Conservation (phyloP, 1,139 yeast genomes). For the Yamadazyma atmosphaerica region DNA sequence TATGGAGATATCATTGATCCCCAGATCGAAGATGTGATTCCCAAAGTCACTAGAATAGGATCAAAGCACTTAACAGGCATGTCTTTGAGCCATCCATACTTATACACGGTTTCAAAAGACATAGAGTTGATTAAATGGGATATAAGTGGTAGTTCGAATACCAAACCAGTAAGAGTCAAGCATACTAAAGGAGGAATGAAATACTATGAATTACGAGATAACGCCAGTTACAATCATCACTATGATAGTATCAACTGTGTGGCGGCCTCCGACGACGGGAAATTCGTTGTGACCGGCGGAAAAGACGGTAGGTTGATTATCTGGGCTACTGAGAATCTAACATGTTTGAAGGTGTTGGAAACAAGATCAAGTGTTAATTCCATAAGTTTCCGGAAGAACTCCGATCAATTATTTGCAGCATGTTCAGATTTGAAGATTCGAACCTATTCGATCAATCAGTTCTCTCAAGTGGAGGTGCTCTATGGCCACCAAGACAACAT, state of each 20-base stretch:
- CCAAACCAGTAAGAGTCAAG: slow-evolving; percentile 62
- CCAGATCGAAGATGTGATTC: slow-evolving; percentile 42
- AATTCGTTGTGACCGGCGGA: slow-evolving; percentile 88
- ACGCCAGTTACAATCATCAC: slow-evolving; percentile 60
- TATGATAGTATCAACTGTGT: slow-evolving; percentile 72
- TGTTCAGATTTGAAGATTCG: slow-evolving; percentile 91
- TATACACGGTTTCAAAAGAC: slow-evolving; percentile 85
- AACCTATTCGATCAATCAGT: slow-evolving; percentile 81
- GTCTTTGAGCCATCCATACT: slow-evolving; percentile 54
- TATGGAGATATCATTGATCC: slow-evolving; percentile 49
- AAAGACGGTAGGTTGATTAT: slow-evolving; percentile 75
- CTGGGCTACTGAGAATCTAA: slow-evolving; percentile 80
- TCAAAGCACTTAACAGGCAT: slow-evolving; percentile 57
- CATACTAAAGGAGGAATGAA: slow-evolving; percentile 65
- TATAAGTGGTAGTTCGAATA: slow-evolving; percentile 27
- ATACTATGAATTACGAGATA: slow-evolving; percentile 34
- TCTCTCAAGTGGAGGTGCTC: slow-evolving; percentile 83
- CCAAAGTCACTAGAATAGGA: slow-evolving; percentile 54
- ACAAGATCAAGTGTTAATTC: slow-evolving; percentile 75
- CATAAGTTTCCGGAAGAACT: slow-evolving; percentile 71
- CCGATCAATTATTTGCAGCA: slow-evolving; percentile 88
- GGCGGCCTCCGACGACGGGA: slow-evolving; percentile 87
- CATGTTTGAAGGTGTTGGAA: slow-evolving; percentile 74
- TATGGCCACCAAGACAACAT: slow-evolving; percentile 96
- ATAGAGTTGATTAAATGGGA: slow-evolving; percentile 78